Conservation (phyloP, 768 basidiomycete genomes). For the Xanthoconium purpureum region DNA sequence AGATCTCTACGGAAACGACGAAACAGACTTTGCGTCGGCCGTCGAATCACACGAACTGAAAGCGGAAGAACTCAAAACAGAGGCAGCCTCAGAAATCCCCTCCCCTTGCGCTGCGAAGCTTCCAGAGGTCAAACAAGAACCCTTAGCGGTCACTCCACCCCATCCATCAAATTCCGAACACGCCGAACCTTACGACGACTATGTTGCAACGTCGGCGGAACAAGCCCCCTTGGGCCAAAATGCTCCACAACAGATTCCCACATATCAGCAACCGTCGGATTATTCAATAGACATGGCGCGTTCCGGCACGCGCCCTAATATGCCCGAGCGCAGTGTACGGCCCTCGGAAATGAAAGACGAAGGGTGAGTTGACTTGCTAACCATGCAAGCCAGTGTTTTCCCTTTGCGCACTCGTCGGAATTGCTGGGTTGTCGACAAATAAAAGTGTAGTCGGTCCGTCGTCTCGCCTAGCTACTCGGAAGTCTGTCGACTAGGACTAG, state of each 20-base stretch:
- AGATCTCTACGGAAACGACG: constrained; percentile 71
- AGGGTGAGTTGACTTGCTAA: constrained; percentile 71
- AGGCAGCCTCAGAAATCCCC: constrained; percentile 22
- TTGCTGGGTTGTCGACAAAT: constrained; percentile 29
- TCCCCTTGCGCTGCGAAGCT: constrained; percentile 18
- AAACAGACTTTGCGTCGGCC: constrained; percentile 55
- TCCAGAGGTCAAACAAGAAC: constrained; percentile 20
- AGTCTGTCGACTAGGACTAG: constrained; percentile 64
- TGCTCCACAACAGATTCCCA: constrained; percentile 69
- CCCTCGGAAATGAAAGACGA: constrained; percentile 96
- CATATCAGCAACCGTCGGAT: constrained; percentile 68
- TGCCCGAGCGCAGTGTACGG: constrained; percentile 63
- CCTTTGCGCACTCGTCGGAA: constrained; percentile 19
- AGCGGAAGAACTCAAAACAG: constrained; percentile 28
- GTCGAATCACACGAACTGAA: constrained; percentile 36
- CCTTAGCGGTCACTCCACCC: constrained; percentile 3
- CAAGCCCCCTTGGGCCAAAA: constrained; percentile 37
- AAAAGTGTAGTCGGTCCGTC: constrained; percentile 42
- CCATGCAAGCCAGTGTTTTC: constrained; percentile 3
- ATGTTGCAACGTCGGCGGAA: constrained; percentile 1
- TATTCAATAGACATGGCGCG: constrained; percentile 39
- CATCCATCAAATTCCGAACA: constrained; percentile 13
- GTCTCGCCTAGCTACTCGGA: constrained; percentile 43
- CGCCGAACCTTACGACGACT: constrained; percentile 17
- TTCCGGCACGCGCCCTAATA: constrained; percentile 39